Percentiles rank a stretch among this genome's conserved stretches.
Conservation (phyloP, 805 yeast species). For the Saccharomycopsis microspora region DNA sequence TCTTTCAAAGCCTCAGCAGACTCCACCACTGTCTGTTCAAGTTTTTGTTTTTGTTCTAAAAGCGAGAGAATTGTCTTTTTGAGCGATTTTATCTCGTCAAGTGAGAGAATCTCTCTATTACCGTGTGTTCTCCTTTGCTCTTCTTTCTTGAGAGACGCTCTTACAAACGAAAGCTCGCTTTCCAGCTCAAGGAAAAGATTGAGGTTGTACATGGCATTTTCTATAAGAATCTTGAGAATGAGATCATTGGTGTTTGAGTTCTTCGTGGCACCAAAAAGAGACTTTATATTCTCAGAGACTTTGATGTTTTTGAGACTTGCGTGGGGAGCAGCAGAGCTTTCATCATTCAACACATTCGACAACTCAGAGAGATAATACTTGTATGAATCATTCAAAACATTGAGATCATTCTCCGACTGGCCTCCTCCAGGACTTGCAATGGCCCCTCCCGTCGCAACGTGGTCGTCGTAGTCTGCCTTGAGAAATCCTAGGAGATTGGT, state of each 20-base stretch:
- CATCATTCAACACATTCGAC: slow-evolving; percentile 10
- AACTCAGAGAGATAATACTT: slow-evolving; percentile 13
- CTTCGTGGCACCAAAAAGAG: slow-evolving; percentile 13
- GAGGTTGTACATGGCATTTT: slow-evolving; percentile 28
- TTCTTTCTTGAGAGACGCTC: slow-evolving; percentile 2
- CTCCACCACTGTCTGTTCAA: background rate
- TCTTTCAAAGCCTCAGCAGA: slow-evolving; percentile 9
- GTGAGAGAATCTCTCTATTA: slow-evolving; percentile 9
- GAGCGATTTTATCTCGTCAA: slow-evolving; percentile 15
- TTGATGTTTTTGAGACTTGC: slow-evolving; percentile 12
- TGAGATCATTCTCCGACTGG: background rate
- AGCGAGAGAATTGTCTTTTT: slow-evolving; percentile 3
- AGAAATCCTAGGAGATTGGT: slow-evolving; percentile 3
- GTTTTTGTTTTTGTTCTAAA: slow-evolving; percentile 1
- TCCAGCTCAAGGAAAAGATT: slow-evolving; percentile 10
- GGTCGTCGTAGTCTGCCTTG: slow-evolving; percentile 10
- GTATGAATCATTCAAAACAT: slow-evolving; percentile 15
- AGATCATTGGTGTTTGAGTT: slow-evolving; percentile 17
- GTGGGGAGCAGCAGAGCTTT: background rate
- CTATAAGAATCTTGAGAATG: slow-evolving; percentile 30
- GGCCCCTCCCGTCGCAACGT: slow-evolving; percentile 5
- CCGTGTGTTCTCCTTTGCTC: background rate
- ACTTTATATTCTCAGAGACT: slow-evolving; percentile 11
- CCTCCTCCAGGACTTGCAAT: slow-evolving; percentile 1
- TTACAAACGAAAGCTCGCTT: slow-evolving; percentile 7